phyloP scores from a whole-genome alignment of 2,329 filamentous ascomycete species.

The Pleoardoris graminearum region DNA sequence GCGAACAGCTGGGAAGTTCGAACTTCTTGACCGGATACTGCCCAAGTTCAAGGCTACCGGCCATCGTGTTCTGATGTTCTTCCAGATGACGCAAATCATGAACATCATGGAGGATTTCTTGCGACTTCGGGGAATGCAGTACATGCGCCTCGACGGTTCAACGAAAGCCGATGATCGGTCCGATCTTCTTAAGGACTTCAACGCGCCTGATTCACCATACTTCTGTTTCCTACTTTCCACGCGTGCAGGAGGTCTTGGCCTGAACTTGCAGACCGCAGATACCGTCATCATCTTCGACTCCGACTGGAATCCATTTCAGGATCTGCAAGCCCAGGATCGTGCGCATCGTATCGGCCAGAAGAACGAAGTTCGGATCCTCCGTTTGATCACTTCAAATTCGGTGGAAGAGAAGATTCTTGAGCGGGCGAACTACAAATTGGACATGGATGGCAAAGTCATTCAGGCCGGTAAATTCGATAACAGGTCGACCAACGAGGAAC shows the following conservation, averaged over 20 bases:
- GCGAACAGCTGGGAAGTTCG: conserved; percentile 96
- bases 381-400: conserved; percentile 93
- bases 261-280: conserved; percentile 96
- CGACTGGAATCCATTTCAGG: conserved; percentile 99
- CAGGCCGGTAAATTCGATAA: conserved; percentile 99
- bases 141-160: conserved; percentile 90
- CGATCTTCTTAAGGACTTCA: conserved; percentile 85
- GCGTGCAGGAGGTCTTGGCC: conserved; percentile 93
- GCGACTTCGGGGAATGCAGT: conserved; percentile 78
- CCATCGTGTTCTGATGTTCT: conserved; percentile 98
- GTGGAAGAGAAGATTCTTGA: conserved; percentile 99
- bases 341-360: conserved; percentile 99
- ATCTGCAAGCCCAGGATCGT: conserved; percentile 98
- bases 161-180: conserved; percentile 98
- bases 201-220: conserved; percentile 85
- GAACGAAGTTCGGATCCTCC: conserved; percentile 96
- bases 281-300: conserved; percentile 99
- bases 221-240: conserved; percentile 99
- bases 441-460: conserved; percentile 99
- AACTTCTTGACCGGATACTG: conserved; percentile 86
- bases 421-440: conserved; percentile 94
- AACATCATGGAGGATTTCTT: conserved; percentile 99
- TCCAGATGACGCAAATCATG: conserved; percentile 99
- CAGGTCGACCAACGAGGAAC: conserved; percentile 97
- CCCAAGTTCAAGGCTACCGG: conserved; percentile 91